These are phyloP conservation scores for Heliamphora ciliata DNA, from an alignment of 179 eudicot species.

Conservation along the genomic window DNA sequence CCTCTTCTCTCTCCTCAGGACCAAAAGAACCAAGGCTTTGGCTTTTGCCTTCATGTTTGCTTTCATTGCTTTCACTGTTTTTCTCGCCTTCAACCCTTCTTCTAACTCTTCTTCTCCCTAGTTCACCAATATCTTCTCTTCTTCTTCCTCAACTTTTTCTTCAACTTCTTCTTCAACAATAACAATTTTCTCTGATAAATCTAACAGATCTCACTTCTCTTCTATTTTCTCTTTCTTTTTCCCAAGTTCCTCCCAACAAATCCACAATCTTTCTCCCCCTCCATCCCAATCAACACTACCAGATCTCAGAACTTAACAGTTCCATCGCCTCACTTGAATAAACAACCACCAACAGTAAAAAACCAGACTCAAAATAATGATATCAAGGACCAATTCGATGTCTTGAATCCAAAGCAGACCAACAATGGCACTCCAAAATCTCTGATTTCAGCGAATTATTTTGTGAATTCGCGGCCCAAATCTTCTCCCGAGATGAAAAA, in stretches of 20 bases:
- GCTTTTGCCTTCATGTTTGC: constrained; percentile 45
- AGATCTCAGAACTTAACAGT: constrained; percentile 28
- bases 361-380: too few relatives aligned
- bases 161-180: constrained; percentile 16
- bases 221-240: constrained; percentile 38
- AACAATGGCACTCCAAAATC: too few relatives aligned
- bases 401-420: too few relatives aligned
- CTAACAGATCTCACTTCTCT: constrained; percentile 54
- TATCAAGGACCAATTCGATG: too few relatives aligned
- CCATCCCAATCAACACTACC: constrained; percentile 9
- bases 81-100: constrained; percentile 48
- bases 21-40: constrained; percentile 33
- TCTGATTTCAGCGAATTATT: too few relatives aligned
- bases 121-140: constrained; percentile 46
- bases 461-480: too few relatives aligned
- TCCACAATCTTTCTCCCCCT: constrained; percentile 6
- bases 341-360: too few relatives aligned
- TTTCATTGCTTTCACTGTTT: constrained; percentile 49
- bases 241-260: constrained; percentile 33
- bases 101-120: constrained; percentile 51
- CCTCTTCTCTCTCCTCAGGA: constrained; percentile 35
- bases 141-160: constrained; percentile 15
- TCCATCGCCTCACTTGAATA: constrained; percentile 17
- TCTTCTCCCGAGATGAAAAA: too few relatives aligned
- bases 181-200: constrained; percentile 18